Percentiles rank a stretch among this genome's conserved stretches.
Evolutionary conservation across 2,329 filamentous ascomycete genomes (phyloP).

Genomic region (Botrytis tulipae): DNA sequence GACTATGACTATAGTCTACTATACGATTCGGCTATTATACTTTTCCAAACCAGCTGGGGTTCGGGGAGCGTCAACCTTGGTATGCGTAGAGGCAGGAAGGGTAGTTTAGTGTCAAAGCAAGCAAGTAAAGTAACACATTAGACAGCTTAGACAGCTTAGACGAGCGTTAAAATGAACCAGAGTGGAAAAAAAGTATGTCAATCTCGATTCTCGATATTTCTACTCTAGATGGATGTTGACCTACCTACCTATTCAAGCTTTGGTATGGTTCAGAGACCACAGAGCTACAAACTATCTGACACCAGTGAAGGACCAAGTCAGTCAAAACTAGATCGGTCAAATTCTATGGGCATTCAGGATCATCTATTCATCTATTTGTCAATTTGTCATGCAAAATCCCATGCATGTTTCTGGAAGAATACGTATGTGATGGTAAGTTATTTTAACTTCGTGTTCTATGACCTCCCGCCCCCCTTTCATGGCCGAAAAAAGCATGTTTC

Average conservation of each 20-base stretch:
- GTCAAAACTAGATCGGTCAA: not conserved
- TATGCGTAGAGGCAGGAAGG: not conserved
- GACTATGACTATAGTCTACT: too few relatives aligned
- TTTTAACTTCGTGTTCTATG: conserved; percentile 21
- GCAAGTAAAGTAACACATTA: not conserved
- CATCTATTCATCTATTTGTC: conserved; percentile 5
- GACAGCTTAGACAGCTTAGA: conserved; percentile 3
- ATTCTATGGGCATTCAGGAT: not conserved
- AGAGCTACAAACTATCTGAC: not conserved
- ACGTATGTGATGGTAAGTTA: conserved; percentile 12
- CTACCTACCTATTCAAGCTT: not conserved
- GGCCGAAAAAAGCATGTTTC: conserved; percentile 3
- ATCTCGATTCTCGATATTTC: not conserved
- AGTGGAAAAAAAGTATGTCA: not conserved
- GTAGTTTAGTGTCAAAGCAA: conserved; percentile 18
- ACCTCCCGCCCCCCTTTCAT: conserved; percentile 11
- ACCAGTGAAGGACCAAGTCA: not conserved
- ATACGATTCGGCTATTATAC: conserved; percentile 3
- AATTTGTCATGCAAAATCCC: conserved; percentile 13
- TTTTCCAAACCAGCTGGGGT: conserved; percentile 9
- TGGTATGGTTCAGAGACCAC: not conserved
- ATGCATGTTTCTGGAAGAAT: conserved; percentile 21
- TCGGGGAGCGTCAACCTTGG: conserved; percentile 18
- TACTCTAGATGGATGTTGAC: not conserved
- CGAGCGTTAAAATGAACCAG: conserved; percentile 11